Conservation (phyloP, 352 stramenopile genomes). For the Phytophthora citricola region DNA sequence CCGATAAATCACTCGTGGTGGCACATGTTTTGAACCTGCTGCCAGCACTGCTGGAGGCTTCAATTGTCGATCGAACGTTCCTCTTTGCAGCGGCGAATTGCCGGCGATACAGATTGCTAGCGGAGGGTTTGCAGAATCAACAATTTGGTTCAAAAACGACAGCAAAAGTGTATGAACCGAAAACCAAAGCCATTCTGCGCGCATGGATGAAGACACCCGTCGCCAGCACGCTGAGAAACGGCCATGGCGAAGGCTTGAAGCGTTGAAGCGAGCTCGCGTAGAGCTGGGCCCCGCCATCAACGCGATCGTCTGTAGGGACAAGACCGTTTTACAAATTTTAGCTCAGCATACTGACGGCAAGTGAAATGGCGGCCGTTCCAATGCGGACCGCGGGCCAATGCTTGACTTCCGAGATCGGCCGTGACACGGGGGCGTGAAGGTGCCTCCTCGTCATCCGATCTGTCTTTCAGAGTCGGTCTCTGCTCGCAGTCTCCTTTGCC, state of each 20-base stretch:
- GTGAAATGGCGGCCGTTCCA: conserved; percentile 12
- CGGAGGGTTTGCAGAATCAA: background rate
- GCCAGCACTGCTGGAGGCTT: background rate
- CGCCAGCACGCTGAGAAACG: conserved; percentile 34
- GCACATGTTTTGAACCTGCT: conserved; percentile 2
- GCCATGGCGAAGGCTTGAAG: conserved; percentile 25
- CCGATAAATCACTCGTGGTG: background rate
- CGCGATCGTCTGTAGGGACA: conserved; percentile 22
- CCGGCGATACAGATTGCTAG: too few relatives aligned
- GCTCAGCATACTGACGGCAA: conserved; percentile 13
- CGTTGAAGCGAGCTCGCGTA: conserved; percentile 21
- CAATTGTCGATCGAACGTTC: background rate
- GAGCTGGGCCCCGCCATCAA: conserved; percentile 24
- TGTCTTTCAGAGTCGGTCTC: conserved; percentile 30
- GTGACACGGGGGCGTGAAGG: conserved; percentile 10
- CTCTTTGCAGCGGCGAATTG: too few relatives aligned
- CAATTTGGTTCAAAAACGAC: background rate
- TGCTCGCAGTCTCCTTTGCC: conserved; percentile 28
- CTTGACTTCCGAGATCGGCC: conserved; percentile 27
- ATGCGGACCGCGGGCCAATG: background rate
- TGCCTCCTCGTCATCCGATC: conserved; percentile 32
- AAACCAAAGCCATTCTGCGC: conserved; percentile 1
- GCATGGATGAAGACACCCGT: conserved; percentile 3
- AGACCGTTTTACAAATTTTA: conserved; percentile 31
- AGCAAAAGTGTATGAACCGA: conserved; percentile 15